These are phyloP conservation scores for Plectosphaerella cucumerina DNA, from an alignment of 2,329 filamentous ascomycete genomes.

Conservation along the genomic window DNA sequence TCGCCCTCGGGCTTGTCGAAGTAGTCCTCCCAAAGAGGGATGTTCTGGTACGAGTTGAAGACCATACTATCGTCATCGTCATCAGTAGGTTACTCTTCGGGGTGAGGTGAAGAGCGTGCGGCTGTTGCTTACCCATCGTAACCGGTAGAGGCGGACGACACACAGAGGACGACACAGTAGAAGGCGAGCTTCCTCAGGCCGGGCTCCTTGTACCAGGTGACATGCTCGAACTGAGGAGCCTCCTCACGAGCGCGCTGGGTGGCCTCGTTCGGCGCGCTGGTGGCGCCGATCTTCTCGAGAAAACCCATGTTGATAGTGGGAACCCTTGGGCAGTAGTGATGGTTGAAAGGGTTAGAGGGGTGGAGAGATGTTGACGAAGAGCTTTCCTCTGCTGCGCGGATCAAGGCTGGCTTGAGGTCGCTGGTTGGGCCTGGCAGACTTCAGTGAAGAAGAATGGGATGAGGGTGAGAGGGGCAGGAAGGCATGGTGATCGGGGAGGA, in stretches of 20 bases:
- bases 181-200: constrained; percentile 52
- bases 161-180: constrained; percentile 43
- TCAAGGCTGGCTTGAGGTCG: not conserved
- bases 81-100: too few species aligned
- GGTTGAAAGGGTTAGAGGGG: not conserved
- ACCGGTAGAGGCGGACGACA: constrained; percentile 51
- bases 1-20: constrained; percentile 25
- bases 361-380: not conserved
- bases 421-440: not conserved
- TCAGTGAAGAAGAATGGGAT: not conserved
- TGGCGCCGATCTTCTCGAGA: not conserved
- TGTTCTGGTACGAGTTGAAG: constrained; percentile 7
- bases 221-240: constrained; percentile 41
- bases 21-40: constrained; percentile 8
- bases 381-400: not conserved
- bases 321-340: not conserved
- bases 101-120: too few species aligned
- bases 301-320: not conserved
- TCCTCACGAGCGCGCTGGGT: constrained; percentile 25
- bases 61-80: constrained; percentile 1
- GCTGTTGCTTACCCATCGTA: constrained; percentile 42
- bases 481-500: not conserved
- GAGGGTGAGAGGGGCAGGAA: not conserved
- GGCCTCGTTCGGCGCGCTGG: not conserved
- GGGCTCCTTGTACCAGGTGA: constrained; percentile 49